A percentile compares a stretch with the other conserved stretches of the same genome.
These are phyloP conservation scores for Chlamydomonas eustigma DNA, from an alignment of 139 green algal species.

Conservation along the genomic window DNA sequence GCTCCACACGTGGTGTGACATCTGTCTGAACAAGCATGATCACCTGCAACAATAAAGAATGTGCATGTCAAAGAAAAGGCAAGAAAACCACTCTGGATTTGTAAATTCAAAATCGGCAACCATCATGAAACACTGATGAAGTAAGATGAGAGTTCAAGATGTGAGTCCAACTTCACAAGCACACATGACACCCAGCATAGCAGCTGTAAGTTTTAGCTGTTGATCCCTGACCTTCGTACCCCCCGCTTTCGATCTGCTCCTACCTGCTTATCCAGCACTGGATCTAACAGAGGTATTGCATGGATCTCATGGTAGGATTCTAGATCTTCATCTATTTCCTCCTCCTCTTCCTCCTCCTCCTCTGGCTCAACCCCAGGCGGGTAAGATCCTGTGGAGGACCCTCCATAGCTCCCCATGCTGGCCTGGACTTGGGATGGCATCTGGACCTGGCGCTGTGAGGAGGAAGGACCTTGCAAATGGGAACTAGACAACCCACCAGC, in stretches of 20 bases:
- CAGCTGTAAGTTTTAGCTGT: too few species aligned
- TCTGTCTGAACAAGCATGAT: slow-evolving; percentile 48
- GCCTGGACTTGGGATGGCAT: neutral
- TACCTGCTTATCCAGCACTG: slow-evolving; percentile 49
- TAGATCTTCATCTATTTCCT: neutral
- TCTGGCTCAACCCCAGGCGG: neutral
- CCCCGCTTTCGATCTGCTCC: too few species aligned
- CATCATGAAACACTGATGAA: too few species aligned
- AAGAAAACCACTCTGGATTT: too few species aligned
- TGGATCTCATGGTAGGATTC: slow-evolving; percentile 48
- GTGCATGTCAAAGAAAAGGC: too few species aligned
- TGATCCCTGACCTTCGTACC: too few species aligned
- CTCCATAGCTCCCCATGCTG: neutral
- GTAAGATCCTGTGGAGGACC: neutral
- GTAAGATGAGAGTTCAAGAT: too few species aligned
- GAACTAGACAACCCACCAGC: too few species aligned
- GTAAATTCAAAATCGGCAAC: too few species aligned
- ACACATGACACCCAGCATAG: too few species aligned
- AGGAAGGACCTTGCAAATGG: neutral
- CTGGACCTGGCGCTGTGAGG: neutral
- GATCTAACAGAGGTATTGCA: slow-evolving; percentile 43
- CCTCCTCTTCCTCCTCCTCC: slow-evolving; percentile 12
- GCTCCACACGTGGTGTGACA: slow-evolving; percentile 43
- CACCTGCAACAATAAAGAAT: too few species aligned
- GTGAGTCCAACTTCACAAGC: too few species aligned